Evolutionary conservation across 345 rosid genomes (phyloP), one percentile per base, ranked within the genome.

Genomic region (Populus deltoides): DNA sequence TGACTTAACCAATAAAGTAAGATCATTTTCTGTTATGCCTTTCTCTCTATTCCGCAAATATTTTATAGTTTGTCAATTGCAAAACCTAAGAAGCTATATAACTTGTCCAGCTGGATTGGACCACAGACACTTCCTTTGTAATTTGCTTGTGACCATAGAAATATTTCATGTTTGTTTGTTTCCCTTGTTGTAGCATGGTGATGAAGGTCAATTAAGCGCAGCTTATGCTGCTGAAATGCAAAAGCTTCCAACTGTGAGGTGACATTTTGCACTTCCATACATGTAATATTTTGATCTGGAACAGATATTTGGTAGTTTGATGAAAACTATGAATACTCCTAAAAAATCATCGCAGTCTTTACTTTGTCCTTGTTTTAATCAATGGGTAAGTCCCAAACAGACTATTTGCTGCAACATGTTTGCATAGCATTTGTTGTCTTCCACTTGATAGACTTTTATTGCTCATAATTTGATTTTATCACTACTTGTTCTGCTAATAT

Each of bases 221-320:
- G 96, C 96, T 72, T 95, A 86, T 85, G 93, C 94, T 75, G 82
- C 88, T 55, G 96, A 95, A 86, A 86, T 90, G 89, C 87, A 88
- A 79, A 93, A 81, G 92, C 87, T 92, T 89, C 90, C 91, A 77
- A 81, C 88, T 83, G 93, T 90, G 88, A 95, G 99, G 99, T 95
- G 92, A 85, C 83, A 77, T 68, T 78, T 81, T 77, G 73, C 69
- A 25, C 68, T 81, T 69, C 27, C 68, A 49, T 73, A 8, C 73
- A 27, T 67, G 51, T 63, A 61, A 43, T 80, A 57, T 66, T 71
- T 51, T 35, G n/a, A 51, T 25, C 15, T 35, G 73, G 35, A 22
- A 47, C 18, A 15, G 53, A 47, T 47, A 12, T 16, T 4, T 13
- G 53, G 6, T 47, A 47, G 53, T 47, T 47, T 15, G 53, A 47